Percentiles rank a stretch among this genome's conserved stretches.
These are phyloP conservation scores for Malassezia vespertilionis DNA, from an alignment of 1,284 basidiomycete species.

Conservation along the genomic window DNA sequence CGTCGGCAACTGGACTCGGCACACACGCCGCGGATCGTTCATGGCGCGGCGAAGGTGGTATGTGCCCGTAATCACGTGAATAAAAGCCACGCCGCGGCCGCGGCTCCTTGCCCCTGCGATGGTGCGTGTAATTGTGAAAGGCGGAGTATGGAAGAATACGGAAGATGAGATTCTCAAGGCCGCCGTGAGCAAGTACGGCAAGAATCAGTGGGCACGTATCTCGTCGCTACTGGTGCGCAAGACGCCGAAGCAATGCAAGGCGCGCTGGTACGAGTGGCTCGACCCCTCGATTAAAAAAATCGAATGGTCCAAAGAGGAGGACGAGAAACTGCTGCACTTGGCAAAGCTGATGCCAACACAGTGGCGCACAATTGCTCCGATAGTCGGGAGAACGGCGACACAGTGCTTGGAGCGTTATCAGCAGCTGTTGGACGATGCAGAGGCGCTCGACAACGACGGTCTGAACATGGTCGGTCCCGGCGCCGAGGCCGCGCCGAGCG, in stretches of 20 bases:
- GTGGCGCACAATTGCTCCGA: conserved; percentile 98
- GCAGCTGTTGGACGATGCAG: conserved; percentile 91
- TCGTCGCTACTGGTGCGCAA: conserved; percentile 94
- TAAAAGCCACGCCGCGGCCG: neutral
- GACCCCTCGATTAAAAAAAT: conserved; percentile 99
- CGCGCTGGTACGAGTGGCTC: conserved; percentile 96
- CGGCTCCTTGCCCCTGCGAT: conserved; percentile 26
- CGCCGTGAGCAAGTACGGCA: conserved; percentile 47
- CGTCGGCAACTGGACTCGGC: conserved; percentile 51
- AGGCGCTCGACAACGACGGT: conserved; percentile 28
- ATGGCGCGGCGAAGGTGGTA: too few relatives aligned
- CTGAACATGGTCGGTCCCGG: conserved; percentile 69
- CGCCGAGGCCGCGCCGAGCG: conserved; percentile 64
- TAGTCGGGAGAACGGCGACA: conserved; percentile 95
- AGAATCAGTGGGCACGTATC: conserved; percentile 73
- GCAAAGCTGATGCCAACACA: conserved; percentile 99
- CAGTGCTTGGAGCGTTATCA: conserved; percentile 98
- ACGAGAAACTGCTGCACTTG: conserved; percentile 93
- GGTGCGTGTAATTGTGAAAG: conserved; percentile 46
- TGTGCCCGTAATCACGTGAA: too few relatives aligned
- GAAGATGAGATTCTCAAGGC: conserved; percentile 48
- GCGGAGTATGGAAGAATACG: conserved; percentile 48
- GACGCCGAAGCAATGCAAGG: conserved; percentile 99
- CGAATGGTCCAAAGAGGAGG: conserved; percentile 71
- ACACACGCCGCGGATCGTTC: conserved; percentile 70